Evolutionary conservation across 805 yeast genomes (phyloP).

Genomic region (Hanseniaspora vineae): DNA sequence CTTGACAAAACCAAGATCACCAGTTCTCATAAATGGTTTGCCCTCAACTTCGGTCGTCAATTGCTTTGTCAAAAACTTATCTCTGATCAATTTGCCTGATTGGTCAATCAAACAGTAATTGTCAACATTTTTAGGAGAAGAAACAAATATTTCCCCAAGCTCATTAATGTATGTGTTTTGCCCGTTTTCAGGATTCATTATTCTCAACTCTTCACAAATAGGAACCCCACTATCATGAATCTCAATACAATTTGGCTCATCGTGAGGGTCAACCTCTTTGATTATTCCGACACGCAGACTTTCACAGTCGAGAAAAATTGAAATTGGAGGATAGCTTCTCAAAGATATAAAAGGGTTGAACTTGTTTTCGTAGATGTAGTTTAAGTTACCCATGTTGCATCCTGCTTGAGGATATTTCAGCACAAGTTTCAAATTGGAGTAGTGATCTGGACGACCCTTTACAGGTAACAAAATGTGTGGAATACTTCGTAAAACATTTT

Average conservation of each 20-base stretch:
- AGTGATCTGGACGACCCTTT: slow-evolving; percentile 59
- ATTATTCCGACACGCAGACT: slow-evolving; percentile 85
- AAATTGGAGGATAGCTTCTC: slow-evolving; percentile 83
- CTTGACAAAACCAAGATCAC: slow-evolving; percentile 88
- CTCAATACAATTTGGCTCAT: slow-evolving; percentile 36
- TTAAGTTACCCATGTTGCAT: slow-evolving; percentile 55
- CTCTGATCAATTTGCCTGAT: slow-evolving; percentile 29
- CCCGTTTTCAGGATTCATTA: slow-evolving; percentile 88
- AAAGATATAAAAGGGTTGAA: slow-evolving; percentile 69
- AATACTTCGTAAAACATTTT: slow-evolving; percentile 29
- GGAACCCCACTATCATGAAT: slow-evolving; percentile 93
- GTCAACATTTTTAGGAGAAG: slow-evolving; percentile 69
- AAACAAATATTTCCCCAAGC: slow-evolving; percentile 94
- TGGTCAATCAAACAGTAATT: slow-evolving; percentile 33
- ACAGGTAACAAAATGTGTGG: slow-evolving; percentile 78
- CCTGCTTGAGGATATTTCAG: slow-evolving; percentile 51
- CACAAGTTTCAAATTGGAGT: slow-evolving; percentile 43
- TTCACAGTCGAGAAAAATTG: slow-evolving; percentile 73
- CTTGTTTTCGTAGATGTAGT: slow-evolving; percentile 63
- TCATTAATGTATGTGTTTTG: slow-evolving; percentile 77
- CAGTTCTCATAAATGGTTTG: slow-evolving; percentile 68
- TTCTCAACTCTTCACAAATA: slow-evolving; percentile 83
- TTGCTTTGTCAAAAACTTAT: slow-evolving; percentile 39
- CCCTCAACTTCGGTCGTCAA: slow-evolving; percentile 53
- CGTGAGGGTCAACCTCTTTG: slow-evolving; percentile 53